Evolutionary conservation across 108 stramenopile genomes (phyloP).

Genomic region (Skeletonema potamos): DNA sequence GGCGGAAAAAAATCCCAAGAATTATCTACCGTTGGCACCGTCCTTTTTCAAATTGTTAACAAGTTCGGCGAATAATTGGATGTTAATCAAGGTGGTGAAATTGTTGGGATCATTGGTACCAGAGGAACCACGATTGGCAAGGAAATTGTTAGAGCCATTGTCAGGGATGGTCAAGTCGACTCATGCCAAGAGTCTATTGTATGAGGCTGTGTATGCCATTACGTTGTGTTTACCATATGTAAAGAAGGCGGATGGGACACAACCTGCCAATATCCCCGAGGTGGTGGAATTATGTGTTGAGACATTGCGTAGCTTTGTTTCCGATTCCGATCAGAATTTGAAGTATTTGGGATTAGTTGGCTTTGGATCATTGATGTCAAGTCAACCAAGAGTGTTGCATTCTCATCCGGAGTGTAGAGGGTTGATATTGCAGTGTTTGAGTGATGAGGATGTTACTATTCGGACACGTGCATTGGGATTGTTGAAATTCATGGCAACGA

Average conservation of each 20-base stretch:
- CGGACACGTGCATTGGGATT: slow-evolving; percentile 94
- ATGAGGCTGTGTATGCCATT: slow-evolving; percentile 95
- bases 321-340: slow-evolving; percentile 97
- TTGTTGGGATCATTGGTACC: slow-evolving; percentile 93
- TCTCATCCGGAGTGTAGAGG: slow-evolving; percentile 81
- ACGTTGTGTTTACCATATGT: slow-evolving; percentile 95
- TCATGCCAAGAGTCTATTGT: slow-evolving; percentile 94
- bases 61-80: slow-evolving; percentile 97
- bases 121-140: slow-evolving; percentile 97
- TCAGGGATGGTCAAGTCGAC: slow-evolving; percentile 93
- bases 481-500: slow-evolving; percentile 93
- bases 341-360: slow-evolving; percentile 99
- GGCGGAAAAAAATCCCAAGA: slow-evolving; percentile 95
- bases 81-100: slow-evolving; percentile 99
- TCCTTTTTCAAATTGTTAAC: slow-evolving; percentile 96
- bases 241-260: slow-evolving; percentile 88
- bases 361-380: slow-evolving; percentile 87
- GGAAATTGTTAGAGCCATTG: slow-evolving; percentile 97
- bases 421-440: slow-evolving; percentile 91
- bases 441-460: slow-evolving; percentile 98
- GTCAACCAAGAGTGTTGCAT: slow-evolving; percentile 88
- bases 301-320: slow-evolving; percentile 89
- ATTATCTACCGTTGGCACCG: slow-evolving; percentile 97
- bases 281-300: slow-evolving; percentile 90
- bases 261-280: slow-evolving; percentile 85